phyloP scores from a whole-genome alignment of 352 stramenopile species.

The Pythium insidiosum region DNA sequence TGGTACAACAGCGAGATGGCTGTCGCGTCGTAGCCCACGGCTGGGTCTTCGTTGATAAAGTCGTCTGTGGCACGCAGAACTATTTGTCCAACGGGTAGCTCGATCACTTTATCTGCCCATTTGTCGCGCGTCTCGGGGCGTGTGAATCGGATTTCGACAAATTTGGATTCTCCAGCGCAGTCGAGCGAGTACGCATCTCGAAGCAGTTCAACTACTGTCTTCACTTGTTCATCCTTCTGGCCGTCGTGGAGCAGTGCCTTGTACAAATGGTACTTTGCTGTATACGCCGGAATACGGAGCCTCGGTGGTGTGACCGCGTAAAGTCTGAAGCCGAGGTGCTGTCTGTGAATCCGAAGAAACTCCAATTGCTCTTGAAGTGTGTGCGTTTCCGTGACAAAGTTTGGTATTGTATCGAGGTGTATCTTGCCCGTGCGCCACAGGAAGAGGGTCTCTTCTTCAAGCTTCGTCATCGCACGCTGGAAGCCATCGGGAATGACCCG shows the following conservation, averaged over 20 bases:
- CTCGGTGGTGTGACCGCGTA: constrained; percentile 1
- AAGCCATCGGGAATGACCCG: not conserved
- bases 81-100: constrained; percentile 1
- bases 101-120: not conserved
- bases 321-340: constrained; percentile 1
- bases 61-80: not conserved
- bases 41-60: too few species aligned
- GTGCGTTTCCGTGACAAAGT: constrained; percentile 2
- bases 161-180: not conserved
- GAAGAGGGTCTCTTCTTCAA: constrained; percentile 2
- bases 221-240: not conserved
- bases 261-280: constrained; percentile 7
- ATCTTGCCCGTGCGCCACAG: not conserved
- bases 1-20: not conserved
- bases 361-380: not conserved
- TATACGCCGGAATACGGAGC: constrained; percentile 1
- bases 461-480: not conserved
- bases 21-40: not conserved
- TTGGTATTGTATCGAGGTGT: not conserved
- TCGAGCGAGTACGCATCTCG: constrained; percentile 1
- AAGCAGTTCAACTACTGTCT: not conserved
- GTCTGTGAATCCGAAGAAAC: not conserved
- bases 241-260: not conserved
- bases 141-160: not conserved
- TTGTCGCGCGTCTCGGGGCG: constrained; percentile 2